phyloP scores from a whole-genome alignment of 1,284 basidiomycete species.

The Rhizopogon parksii region DNA sequence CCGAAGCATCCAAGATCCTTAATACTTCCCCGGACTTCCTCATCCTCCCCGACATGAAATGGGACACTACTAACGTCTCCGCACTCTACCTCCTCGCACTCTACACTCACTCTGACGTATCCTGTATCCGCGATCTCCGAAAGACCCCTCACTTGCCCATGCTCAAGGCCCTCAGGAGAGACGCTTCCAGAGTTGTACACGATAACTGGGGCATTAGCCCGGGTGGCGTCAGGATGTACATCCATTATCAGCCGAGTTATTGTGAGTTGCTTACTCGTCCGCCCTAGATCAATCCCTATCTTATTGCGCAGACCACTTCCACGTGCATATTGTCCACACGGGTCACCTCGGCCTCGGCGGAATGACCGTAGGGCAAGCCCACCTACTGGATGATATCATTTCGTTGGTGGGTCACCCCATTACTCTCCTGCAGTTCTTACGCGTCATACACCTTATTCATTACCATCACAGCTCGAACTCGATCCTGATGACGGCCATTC shows the following conservation, averaged over 20 bases:
- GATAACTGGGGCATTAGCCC: slow-evolving; percentile 56
- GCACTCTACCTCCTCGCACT: slow-evolving; percentile 75
- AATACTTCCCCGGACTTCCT: slow-evolving; percentile 43
- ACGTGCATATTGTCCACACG: slow-evolving; percentile 88
- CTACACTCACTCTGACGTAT: slow-evolving; percentile 48
- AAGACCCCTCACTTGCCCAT: slow-evolving; percentile 58
- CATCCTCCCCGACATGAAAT: slow-evolving; percentile 88
- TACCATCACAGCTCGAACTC: slow-evolving; percentile 50
- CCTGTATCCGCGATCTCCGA: slow-evolving; percentile 64
- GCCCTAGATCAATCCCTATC: neutral
- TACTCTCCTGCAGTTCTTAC: neutral
- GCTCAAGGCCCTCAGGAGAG: slow-evolving; percentile 58
- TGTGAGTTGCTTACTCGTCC: slow-evolving; percentile 49
- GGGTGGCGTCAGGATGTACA: slow-evolving; percentile 69
- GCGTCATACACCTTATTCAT: neutral
- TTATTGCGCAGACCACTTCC: slow-evolving; percentile 72
- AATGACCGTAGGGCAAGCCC: slow-evolving; percentile 86
- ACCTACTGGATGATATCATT: slow-evolving; percentile 90
- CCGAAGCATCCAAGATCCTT: slow-evolving; percentile 57
- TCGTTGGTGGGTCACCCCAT: slow-evolving; percentile 48
- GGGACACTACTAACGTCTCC: slow-evolving; percentile 74
- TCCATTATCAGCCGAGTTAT: slow-evolving; percentile 96
- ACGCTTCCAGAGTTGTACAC: slow-evolving; percentile 46
- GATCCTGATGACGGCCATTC: slow-evolving; percentile 29
- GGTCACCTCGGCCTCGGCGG: slow-evolving; percentile 56